Percentiles rank a stretch among this genome's conserved stretches.
phyloP scores from a whole-genome alignment of 192 early-diverging fungal species.

The Dissophora globulifera region DNA sequence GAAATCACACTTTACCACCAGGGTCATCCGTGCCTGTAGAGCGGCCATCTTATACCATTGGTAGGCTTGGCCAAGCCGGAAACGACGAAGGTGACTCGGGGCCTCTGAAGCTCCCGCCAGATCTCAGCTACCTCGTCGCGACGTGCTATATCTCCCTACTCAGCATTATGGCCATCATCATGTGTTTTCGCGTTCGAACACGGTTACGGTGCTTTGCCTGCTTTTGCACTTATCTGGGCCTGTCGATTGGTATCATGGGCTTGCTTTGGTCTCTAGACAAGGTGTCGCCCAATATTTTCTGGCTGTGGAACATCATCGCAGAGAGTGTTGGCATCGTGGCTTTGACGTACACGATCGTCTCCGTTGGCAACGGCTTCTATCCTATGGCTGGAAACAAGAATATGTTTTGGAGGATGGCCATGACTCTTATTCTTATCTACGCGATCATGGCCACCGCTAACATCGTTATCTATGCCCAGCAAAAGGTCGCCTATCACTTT shows the following conservation, averaged over 20 bases:
- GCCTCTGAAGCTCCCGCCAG: background rate
- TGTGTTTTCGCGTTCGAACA: conserved; percentile 24
- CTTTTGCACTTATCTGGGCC: background rate
- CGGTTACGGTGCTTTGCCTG: conserved; percentile 17
- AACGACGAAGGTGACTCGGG: background rate
- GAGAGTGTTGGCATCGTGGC: conserved; percentile 18
- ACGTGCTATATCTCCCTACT: conserved; percentile 23
- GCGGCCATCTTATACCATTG: no score
- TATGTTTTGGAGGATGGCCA: conserved; percentile 22
- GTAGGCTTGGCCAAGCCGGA: no score
- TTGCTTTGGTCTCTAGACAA: background rate
- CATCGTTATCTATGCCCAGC: conserved; percentile 3
- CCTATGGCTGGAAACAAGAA: conserved; percentile 19
- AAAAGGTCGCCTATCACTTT: conserved; percentile 4
- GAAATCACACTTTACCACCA: no score
- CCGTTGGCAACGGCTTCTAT: conserved; percentile 38
- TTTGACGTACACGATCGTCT: conserved; percentile 20
- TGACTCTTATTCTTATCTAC: conserved; percentile 13
- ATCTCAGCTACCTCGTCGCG: conserved; percentile 10
- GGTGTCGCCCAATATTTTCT: conserved; percentile 1
- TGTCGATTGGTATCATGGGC: conserved; percentile 13
- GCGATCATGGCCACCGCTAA: conserved; percentile 9
- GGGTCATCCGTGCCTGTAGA: no score
- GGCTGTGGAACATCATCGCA: conserved; percentile 33
- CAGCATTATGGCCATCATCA: conserved; percentile 10